Evolutionary conservation across 768 basidiomycete species (phyloP).

Genomic region (Calocera cornea): DNA sequence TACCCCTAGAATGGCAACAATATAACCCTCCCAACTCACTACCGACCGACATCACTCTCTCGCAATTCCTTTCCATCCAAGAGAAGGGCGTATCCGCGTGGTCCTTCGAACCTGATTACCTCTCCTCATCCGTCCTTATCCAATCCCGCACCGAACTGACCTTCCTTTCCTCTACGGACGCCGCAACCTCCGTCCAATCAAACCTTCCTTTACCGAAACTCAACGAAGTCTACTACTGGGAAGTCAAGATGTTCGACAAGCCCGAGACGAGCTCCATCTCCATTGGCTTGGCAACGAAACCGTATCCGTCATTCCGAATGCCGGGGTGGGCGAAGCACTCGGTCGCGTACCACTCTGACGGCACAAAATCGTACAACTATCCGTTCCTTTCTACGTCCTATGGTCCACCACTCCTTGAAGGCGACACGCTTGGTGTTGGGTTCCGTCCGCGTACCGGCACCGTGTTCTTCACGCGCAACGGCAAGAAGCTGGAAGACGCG

Average conservation of each 20-base stretch:
- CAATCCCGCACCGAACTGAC: constrained; percentile 95
- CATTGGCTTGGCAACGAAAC: constrained; percentile 90
- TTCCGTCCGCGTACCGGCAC: constrained; percentile 93
- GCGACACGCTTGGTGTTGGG: constrained; percentile 89
- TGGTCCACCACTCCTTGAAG: constrained; percentile 75
- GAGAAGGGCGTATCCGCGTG: constrained; percentile 99
- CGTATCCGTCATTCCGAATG: constrained; percentile 87
- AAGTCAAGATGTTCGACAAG: constrained; percentile 97
- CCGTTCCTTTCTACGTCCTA: constrained; percentile 80
- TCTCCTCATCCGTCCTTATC: constrained; percentile 83
- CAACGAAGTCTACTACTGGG: constrained; percentile 99
- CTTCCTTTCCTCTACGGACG: constrained; percentile 91
- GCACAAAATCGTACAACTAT: constrained; percentile 94
- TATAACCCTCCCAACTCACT: constrained; percentile 87
- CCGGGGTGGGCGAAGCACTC: constrained; percentile 78
- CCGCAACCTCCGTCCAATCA: constrained; percentile 88
- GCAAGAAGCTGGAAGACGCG: constrained; percentile 91
- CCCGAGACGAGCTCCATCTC: constrained; percentile 77
- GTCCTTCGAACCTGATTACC: constrained; percentile 98
- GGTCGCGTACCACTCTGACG: constrained; percentile 89
- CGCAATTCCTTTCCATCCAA: constrained; percentile 96
- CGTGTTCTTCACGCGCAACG: constrained; percentile 98
- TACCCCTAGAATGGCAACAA: constrained; percentile 34
- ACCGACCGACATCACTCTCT: constrained; percentile 94
- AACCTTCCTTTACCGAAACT: constrained; percentile 93